Conservation (phyloP, 2,329 filamentous ascomycete genomes). For the Penicillium occitanis region DNA sequence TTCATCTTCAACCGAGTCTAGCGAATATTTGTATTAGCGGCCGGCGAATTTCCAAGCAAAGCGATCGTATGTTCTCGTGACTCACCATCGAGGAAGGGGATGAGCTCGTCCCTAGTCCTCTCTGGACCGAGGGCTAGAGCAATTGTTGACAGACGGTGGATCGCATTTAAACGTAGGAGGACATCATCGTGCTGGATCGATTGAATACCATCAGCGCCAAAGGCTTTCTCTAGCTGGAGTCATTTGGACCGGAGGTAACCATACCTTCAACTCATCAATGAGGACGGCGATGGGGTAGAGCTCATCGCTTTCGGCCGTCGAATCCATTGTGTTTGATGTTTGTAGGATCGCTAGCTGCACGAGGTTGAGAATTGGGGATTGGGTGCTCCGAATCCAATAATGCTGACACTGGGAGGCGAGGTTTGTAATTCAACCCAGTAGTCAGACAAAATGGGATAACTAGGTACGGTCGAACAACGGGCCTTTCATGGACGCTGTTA, state of each 20-base stretch:
- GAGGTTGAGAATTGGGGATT: constrained; percentile 30
- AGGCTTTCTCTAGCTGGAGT: not conserved
- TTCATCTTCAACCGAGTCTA: constrained; percentile 98
- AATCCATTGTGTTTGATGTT: constrained; percentile 71
- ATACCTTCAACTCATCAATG: constrained; percentile 98
- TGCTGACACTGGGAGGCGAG: constrained; percentile 30
- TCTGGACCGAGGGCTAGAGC: constrained; percentile 93
- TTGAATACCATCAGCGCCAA: not conserved
- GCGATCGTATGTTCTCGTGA: constrained; percentile 27
- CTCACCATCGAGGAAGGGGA: constrained; percentile 97
- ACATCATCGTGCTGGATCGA: constrained; percentile 87
- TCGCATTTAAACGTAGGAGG: constrained; percentile 94
- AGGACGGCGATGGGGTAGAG: constrained; percentile 99
- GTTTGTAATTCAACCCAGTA: constrained; percentile 29
- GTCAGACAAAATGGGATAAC: constrained; percentile 28
- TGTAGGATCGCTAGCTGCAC: constrained; percentile 27
- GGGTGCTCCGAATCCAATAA: constrained; percentile 34
- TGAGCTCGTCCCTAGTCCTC: constrained; percentile 95
- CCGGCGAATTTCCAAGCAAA: not conserved
- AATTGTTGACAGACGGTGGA: constrained; percentile 96
- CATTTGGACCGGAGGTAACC: constrained; percentile 26
- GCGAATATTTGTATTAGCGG: constrained; percentile 18
- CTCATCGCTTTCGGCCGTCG: constrained; percentile 90
- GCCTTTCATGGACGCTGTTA: constrained; percentile 25
- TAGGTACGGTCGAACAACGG: constrained; percentile 24